Conservation (phyloP, 306 rosid species). For the Cicer cuneatum region DNA sequence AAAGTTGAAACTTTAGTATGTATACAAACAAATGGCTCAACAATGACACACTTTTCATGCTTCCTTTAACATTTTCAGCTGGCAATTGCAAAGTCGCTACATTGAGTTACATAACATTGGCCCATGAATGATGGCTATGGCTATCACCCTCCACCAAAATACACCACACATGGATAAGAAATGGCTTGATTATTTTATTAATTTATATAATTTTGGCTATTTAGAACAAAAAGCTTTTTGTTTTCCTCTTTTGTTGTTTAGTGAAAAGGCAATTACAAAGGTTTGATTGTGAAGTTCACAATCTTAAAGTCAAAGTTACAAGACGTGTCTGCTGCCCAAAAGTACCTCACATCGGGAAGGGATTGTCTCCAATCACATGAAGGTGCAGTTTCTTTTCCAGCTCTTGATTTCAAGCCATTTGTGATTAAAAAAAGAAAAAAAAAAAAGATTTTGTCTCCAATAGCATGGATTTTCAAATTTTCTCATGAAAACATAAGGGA, state of each 20-base stretch:
- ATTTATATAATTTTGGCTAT: too few relatives aligned
- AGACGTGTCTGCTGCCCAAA: conserved; percentile 12
- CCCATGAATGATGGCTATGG: neutral
- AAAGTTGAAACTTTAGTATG: neutral
- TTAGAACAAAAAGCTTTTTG: neutral
- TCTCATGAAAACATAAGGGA: too few relatives aligned
- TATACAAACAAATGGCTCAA: conserved; percentile 8
- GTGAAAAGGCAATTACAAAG: conserved; percentile 3
- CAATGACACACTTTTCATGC: neutral
- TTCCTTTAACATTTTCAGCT: conserved; percentile 5
- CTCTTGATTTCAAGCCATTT: too few relatives aligned
- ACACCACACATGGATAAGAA: neutral
- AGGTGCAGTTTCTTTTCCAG: too few relatives aligned
- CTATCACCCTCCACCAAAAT: neutral
- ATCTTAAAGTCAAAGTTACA: conserved; percentile 16
- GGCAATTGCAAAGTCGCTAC: neutral
- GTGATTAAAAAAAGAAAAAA: too few relatives aligned
- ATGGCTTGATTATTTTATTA: too few relatives aligned
- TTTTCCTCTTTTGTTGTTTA: conserved; percentile 19
- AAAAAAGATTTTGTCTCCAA: too few relatives aligned
- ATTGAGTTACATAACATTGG: neutral
- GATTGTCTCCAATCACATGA: too few relatives aligned
- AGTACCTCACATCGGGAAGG: neutral
- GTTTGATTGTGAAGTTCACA: conserved; percentile 22
- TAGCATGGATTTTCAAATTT: too few relatives aligned